These are phyloP conservation scores for Mangifera indica DNA, from an alignment of 345 rosid species.

Conservation along the genomic window DNA sequence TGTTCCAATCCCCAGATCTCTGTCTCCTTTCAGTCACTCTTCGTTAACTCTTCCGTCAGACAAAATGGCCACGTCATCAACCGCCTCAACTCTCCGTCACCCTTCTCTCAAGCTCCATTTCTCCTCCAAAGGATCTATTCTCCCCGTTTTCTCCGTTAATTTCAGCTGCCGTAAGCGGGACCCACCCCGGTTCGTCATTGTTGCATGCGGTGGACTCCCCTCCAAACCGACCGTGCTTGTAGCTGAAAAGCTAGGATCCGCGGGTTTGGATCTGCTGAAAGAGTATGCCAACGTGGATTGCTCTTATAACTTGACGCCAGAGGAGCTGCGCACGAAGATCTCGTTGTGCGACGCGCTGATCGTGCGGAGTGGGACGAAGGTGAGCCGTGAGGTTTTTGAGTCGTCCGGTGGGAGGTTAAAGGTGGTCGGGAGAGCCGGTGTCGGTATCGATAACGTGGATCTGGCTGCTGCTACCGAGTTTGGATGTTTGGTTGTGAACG, in stretches of 20 bases:
- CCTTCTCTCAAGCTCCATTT: conserved; percentile 32
- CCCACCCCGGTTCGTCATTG: conserved; percentile 23
- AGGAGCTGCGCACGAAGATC: conserved; percentile 90
- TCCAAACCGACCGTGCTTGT: conserved; percentile 77
- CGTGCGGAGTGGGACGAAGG: conserved; percentile 84
- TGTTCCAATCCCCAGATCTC: conserved; percentile 12
- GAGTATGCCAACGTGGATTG: conserved; percentile 74
- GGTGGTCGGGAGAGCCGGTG: conserved; percentile 94
- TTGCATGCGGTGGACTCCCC: conserved; percentile 30
- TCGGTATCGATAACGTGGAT: conserved; percentile 93
- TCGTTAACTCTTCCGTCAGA: not conserved
- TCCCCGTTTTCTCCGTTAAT: conserved; percentile 27
- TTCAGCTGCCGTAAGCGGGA: conserved; percentile 12
- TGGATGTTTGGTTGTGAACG: conserved; percentile 87
- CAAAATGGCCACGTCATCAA: conserved; percentile 30
- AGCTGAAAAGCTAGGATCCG: conserved; percentile 83
- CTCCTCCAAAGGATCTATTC: conserved; percentile 29
- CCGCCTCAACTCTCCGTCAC: conserved; percentile 22
- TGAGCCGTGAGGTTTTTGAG: conserved; percentile 74
- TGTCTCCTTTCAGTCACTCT: not conserved
- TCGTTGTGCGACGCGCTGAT: conserved; percentile 83
- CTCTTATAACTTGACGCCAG: conserved; percentile 73
- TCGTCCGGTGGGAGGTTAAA: conserved; percentile 71
- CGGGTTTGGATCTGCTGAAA: conserved; percentile 59
- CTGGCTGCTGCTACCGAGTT: conserved; percentile 88